Evolutionary conservation across 371 early-diverging fungal species (phyloP), one percentile per base, ranked within the genome.

Genomic region (Conidiobolus coronatus): DNA sequence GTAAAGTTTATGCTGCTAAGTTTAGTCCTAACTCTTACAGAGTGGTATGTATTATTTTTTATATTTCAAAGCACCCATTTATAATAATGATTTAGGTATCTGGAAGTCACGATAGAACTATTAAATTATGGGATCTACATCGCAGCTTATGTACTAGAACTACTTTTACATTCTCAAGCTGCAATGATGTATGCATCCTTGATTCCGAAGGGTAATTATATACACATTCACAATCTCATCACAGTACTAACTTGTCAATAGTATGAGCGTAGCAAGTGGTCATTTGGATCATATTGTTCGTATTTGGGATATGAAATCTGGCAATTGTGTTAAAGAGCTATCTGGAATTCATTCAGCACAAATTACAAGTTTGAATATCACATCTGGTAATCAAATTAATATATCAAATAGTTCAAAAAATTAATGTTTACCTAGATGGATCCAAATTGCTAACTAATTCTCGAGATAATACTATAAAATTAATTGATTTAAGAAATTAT

Each of bases 61-160:
- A n/a, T n/a, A n/a, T n/a, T n/a, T 12, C 17, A 29, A 14, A 36
- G 24, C 11, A 17, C n/a, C n/a, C n/a, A n/a, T n/a, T n/a, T n/a
- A n/a, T n/a, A n/a, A n/a, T n/a, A n/a, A n/a, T n/a, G n/a, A n/a
- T n/a, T n/a, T 42, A 79, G 80, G 67, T 85, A 2, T 80, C 91
- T 0, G 89, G 88, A 46, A 88, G 91, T 48, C 91, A 96, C 55
- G 96, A 96, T 62, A 70, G 94, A 24, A 89, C 93, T 0, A 67
- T 93, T 17, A 96, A 93, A 64, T 64, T 91, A 3, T 96, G 94
- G 94, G 94, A 96, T 66, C 59, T 89, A 33, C 66, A 74, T 40
- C 75, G 72, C 12, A 35, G 15, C 33, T 15, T 46, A 72, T 77
- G 84, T 54, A 68, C 72, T 35, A 73, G 79, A 43, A 92, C 92